Evolutionary conservation across 306 rosid species (phyloP), one percentile per base, ranked within the genome.

Genomic region (Pterocarpus macrocarpus): DNA sequence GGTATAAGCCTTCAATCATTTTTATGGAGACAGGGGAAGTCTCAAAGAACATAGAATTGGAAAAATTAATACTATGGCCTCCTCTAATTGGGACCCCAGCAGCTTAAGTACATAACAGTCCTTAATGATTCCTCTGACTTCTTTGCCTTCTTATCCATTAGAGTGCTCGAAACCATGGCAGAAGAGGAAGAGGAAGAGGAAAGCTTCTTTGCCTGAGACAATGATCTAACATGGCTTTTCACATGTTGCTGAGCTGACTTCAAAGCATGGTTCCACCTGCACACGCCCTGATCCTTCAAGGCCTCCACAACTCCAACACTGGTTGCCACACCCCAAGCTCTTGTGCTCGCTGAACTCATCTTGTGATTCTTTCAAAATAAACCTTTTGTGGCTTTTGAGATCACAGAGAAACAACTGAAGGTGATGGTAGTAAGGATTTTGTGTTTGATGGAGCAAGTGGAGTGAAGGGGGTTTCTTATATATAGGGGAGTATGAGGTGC

Each of bases 41-140:
- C 41, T 38, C 41, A 38, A 38, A 44, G 57, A 3, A 53, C 59
- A 53, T 1, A 53, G 59, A 53, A 16, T 53, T 15, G 59, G 10
- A 15, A 22, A n/a, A 7, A 6, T 43, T 0, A 53, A 53, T 15
- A 32, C 34, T 61, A 32, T 33, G 64, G 47, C 13, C 9, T 1
- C 10, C 61, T 50, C 59, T 69, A 44, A 30, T 69, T 70, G 2
- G 76, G 56, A 68, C 73, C 73, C 73, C 73, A 68, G 13, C 56
- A 68, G 10, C 73, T 68, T 11, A 68, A 44, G 57, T 43, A 68
- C 73, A 68, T 68, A 4, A 45, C 74, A 22, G 39, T 47, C n/a
- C 59, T 45, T 1, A 47, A 10, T 2, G 92, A 90, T 65, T 90
- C 97, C 43, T 90, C 94, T 30, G 97, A 88, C 5, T 82, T 79